Conservation (phyloP, 1,284 basidiomycete genomes). For the Apiotrichum siamense region DNA sequence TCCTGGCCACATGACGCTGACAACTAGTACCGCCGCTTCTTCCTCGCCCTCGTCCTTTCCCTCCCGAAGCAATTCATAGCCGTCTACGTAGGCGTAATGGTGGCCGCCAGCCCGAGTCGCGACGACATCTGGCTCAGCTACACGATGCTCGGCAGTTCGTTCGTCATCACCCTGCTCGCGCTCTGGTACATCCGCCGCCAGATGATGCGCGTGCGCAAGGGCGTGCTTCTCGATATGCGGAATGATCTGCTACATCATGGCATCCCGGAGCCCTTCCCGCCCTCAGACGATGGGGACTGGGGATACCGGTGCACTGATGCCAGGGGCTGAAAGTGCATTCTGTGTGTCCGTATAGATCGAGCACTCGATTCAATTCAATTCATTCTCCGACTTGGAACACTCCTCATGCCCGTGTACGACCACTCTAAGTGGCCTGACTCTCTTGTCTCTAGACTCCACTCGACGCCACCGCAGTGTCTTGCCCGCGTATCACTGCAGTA, state of each 20-base stretch:
- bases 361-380: too few relatives aligned
- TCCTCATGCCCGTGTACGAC: too few relatives aligned
- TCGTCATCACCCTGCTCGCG: slow-evolving; percentile 26
- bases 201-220: slow-evolving; percentile 28
- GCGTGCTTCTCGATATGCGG: slow-evolving; percentile 25
- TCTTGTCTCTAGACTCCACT: too few relatives aligned
- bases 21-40: slow-evolving; percentile 32
- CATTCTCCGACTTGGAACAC: too few relatives aligned
- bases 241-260: slow-evolving; percentile 21
- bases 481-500: too few relatives aligned
- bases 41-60: slow-evolving; percentile 37
- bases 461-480: too few relatives aligned
- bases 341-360: too few relatives aligned
- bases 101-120: slow-evolving; percentile 51
- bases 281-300: too few relatives aligned
- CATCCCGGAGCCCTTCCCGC: slow-evolving; percentile 7
- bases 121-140: slow-evolving; percentile 21
- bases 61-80: slow-evolving; percentile 42
- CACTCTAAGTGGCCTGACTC: too few relatives aligned
- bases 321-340: too few relatives aligned
- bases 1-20: not conserved
- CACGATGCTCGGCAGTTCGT: slow-evolving; percentile 22
- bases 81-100: slow-evolving; percentile 49
- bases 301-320: too few relatives aligned
- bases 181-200: slow-evolving; percentile 27